Base-by-base conservation (phyloP, 257 asterid genomes). In the Mitragyna speciosa region DNA sequence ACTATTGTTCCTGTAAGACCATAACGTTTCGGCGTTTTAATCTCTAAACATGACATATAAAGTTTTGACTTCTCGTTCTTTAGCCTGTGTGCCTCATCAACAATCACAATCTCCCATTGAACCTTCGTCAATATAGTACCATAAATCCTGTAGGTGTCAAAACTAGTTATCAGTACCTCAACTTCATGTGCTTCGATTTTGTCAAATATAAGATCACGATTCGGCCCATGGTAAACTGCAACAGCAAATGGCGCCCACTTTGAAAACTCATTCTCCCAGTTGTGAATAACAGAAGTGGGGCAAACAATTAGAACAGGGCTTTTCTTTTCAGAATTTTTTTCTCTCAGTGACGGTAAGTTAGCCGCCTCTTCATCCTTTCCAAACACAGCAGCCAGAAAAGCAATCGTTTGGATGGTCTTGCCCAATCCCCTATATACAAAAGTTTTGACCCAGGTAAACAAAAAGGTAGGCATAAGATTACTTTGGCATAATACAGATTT, bases 1-100 rank as follows among this genome's bases (percentile, higher is more conserved):
- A 95, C 90, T 76, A 93, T 84, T 28, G 99, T 95, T 79, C 99
- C 99, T 1, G 99, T 95, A 26, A 95, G 95, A 78, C 99, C 99
- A 78, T 91, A 93, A n/a, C 98, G 92, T 78, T 89, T 93, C 69
- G 47, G 86, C 82, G 99, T 95, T 84, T 79, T 90, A 52, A 95
- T 89, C 82, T 86, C 87, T 86, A 88, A 82, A 75, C 96, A 91
- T 10, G 91, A 94, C 69, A 74, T 73, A 75, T 95, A 93, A 19
- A 95, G 97, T 82, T 95, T 95, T 28, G 99, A 92, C 75, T 91
- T 95, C 74, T 95, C 99, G 74, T 95, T 95, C 91, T 95, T 95
- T 31, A 95, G 99, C 81, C 84, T 87, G 84, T 95, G 99, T 66
- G 97, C 98, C 87, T 95, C 99, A 43, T 95, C 99, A 80, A 91